Evolutionary conservation across 176 grass and related monocot species (phyloP), one percentile per base, ranked within the genome.

Genomic region (Phoenix roebelenii): DNA sequence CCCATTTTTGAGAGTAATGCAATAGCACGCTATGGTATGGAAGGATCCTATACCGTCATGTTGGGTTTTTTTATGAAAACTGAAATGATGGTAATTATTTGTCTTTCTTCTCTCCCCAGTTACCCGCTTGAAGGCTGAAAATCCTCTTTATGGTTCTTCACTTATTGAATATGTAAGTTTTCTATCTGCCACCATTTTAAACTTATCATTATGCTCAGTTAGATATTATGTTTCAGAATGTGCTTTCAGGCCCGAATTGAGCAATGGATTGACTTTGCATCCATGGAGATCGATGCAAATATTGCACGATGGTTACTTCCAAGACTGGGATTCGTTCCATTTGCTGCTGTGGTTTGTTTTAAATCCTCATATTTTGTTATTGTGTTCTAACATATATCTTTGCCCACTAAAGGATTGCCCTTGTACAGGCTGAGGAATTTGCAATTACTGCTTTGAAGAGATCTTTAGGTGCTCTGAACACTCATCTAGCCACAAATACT

Each of bases 1-100:
- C 9, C 82, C 15, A 1, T 95, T 71, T 95, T 89, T 73, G 82
- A 95, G 73, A 95, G 90, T 67, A 89, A 89, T 75, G 82, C 82
- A 4, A 95, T 95, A 50, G 82, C 82, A 32, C 67, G 85, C 55
- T 89, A 89, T 70, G 71, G 90, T 89, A 86, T 63, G 29, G 54
- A 51, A 17, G 22, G 23, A 17, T 71, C 15, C 51, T 15, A 20
- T 68, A 24, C n/a, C 23, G 5, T 30, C 28, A 30, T 5, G 16
- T 22, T 14, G 35, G 16, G 5, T 58, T 6, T 20, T 20, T 75
- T 64, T 44, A 15, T 60, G 25, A 16, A 29, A 20, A 22, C 28
- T 26, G 1, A 52, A 69, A 14, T 50, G 51, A 22, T 51, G 54
- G 28, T 16, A 14, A 54, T 50, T 23, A 23, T 23, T 72, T 70